These are phyloP conservation scores for Pseudopyrenochaeta lycopersici DNA, from an alignment of 2,329 filamentous ascomycete species.

Conservation along the genomic window DNA sequence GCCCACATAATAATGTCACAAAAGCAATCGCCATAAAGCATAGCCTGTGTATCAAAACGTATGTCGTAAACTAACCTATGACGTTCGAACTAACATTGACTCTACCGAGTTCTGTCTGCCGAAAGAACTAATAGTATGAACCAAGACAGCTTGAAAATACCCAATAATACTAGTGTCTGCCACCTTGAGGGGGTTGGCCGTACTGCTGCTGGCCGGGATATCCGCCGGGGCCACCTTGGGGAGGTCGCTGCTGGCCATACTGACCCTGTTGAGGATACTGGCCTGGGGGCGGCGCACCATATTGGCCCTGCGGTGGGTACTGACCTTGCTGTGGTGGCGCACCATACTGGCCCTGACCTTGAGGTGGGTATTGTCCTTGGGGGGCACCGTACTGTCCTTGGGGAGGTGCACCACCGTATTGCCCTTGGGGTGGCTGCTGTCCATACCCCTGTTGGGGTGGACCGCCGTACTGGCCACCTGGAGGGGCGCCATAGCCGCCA, in stretches of 20 bases:
- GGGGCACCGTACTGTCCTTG: constrained; percentile 13
- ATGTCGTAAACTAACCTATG: no score
- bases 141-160: not conserved
- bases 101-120: not conserved
- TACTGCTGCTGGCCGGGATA: constrained; percentile 36
- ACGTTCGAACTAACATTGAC: no score
- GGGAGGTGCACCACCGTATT: constrained; percentile 17
- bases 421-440: constrained; percentile 27
- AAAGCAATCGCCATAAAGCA: no score
- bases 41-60: no score
- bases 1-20: no score
- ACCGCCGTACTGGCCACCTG: constrained; percentile 40
- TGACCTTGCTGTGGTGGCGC: constrained; percentile 22
- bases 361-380: constrained; percentile 8
- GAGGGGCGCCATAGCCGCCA: constrained; percentile 41
- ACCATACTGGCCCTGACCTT: constrained; percentile 28
- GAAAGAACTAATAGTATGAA: not conserved
- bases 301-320: constrained; percentile 25
- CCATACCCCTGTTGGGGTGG: constrained; percentile 31
- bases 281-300: constrained; percentile 20
- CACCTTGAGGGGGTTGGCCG: constrained; percentile 27
- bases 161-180: constrained; percentile 22
- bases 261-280: constrained; percentile 30
- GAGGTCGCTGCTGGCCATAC: constrained; percentile 30
- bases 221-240: constrained; percentile 28